Evolutionary conservation across 352 stramenopile species (phyloP).

Genomic region (Phytophthora citrophthora): DNA sequence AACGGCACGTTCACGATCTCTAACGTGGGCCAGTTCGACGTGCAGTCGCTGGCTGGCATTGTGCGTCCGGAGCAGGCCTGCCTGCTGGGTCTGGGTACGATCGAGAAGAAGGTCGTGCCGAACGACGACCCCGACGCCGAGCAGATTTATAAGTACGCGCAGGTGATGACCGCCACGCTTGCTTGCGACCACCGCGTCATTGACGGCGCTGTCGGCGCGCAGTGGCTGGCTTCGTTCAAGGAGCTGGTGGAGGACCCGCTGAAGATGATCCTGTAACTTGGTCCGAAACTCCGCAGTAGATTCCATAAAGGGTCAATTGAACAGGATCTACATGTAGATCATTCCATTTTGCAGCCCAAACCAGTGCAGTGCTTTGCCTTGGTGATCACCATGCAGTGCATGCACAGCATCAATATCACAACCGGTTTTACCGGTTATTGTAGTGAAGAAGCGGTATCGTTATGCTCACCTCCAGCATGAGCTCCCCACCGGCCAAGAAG

Average conservation of each 20-base stretch:
- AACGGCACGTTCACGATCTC: slow-evolving; percentile 96
- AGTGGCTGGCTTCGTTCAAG: slow-evolving; percentile 97
- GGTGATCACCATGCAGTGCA: too few relatives aligned
- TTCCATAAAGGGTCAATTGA: too few relatives aligned
- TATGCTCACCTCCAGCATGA: slow-evolving; percentile 5
- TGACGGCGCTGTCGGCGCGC: slow-evolving; percentile 96
- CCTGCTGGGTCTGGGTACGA: slow-evolving; percentile 93
- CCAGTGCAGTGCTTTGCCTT: too few relatives aligned
- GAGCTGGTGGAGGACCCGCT: slow-evolving; percentile 96
- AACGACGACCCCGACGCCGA: slow-evolving; percentile 83
- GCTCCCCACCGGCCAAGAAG: slow-evolving; percentile 29
- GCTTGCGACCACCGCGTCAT: slow-evolving; percentile 98
- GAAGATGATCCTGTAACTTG: slow-evolving; percentile 95
- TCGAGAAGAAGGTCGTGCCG: slow-evolving; percentile 96
- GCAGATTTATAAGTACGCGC: slow-evolving; percentile 90
- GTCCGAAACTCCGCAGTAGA: too few relatives aligned
- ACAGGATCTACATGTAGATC: too few relatives aligned
- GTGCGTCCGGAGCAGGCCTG: slow-evolving; percentile 94
- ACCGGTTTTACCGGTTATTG: too few relatives aligned
- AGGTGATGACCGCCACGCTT: slow-evolving; percentile 96
- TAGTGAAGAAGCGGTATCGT: too few relatives aligned
- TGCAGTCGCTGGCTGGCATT: slow-evolving; percentile 95
- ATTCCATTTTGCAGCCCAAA: slow-evolving; percentile 2
- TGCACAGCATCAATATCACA: too few relatives aligned
- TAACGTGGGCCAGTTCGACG: slow-evolving; percentile 97